Conservation (phyloP, 768 basidiomycete genomes). For the Podaxis pistillaris region DNA sequence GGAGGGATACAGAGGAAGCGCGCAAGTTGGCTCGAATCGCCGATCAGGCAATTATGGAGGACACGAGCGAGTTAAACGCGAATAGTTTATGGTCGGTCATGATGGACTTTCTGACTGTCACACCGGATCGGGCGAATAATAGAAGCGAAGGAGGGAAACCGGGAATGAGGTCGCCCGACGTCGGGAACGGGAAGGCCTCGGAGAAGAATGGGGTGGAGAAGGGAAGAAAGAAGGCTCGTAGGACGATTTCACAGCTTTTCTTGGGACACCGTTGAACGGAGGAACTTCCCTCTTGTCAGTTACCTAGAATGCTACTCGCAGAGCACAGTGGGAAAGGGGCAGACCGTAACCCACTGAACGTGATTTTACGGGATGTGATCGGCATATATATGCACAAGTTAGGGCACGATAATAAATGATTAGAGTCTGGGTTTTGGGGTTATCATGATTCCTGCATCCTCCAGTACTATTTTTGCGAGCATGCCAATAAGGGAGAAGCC, state of each 20-base stretch:
- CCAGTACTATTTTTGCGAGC: conserved; percentile 57
- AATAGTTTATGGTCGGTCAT: conserved; percentile 74
- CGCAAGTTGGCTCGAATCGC: conserved; percentile 70
- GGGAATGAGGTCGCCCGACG: background rate
- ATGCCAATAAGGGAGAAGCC: conserved; percentile 63
- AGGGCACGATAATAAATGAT: background rate
- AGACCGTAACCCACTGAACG: too few relatives aligned
- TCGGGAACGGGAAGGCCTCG: conserved; percentile 3
- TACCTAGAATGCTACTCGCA: too few relatives aligned
- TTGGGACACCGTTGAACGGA: background rate
- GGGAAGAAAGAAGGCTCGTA: background rate
- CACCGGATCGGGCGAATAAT: conserved; percentile 43
- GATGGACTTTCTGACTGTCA: conserved; percentile 58
- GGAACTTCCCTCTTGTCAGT: background rate
- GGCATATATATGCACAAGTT: background rate
- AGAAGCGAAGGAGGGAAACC: background rate
- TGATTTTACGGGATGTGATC: too few relatives aligned
- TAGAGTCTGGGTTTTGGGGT: conserved; percentile 32
- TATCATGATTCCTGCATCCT: conserved; percentile 47
- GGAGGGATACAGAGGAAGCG: conserved; percentile 84
- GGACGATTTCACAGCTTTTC: background rate
- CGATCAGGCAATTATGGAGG: conserved; percentile 61
- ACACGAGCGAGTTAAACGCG: conserved; percentile 54
- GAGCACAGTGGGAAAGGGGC: too few relatives aligned
- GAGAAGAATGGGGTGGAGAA: background rate